Evolutionary conservation across 2,329 filamentous ascomycete genomes (phyloP).

Genomic region (Fusarium haematococcum): DNA sequence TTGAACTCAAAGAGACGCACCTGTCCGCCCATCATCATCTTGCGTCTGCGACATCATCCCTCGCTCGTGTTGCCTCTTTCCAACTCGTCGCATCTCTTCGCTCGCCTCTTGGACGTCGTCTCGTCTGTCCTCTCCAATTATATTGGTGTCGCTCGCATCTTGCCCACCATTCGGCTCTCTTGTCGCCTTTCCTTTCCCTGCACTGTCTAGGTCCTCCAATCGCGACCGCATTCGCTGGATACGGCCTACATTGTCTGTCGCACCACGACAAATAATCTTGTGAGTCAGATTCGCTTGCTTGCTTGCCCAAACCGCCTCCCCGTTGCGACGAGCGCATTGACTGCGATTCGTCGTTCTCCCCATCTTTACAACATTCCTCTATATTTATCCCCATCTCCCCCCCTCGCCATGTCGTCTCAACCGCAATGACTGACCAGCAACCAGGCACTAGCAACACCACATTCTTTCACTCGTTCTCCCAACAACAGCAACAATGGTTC

Average conservation of each 20-base stretch:
- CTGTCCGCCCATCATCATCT: conserved; percentile 35
- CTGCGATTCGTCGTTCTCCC: not conserved
- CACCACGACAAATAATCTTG: conserved; percentile 47
- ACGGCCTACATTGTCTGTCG: conserved; percentile 34
- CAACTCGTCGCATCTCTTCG: conserved; percentile 46
- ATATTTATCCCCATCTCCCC: not conserved
- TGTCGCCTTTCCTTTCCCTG: conserved; percentile 35
- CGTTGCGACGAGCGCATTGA: conserved; percentile 7
- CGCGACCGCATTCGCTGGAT: not conserved
- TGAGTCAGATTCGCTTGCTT: conserved; percentile 48
- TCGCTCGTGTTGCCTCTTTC: conserved; percentile 48
- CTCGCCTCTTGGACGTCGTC: conserved; percentile 22
- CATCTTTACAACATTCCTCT: not conserved
- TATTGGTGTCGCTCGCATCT: conserved; percentile 52
- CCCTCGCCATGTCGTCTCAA: not conserved
- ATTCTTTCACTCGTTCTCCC: conserved; percentile 11
- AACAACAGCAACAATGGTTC: conserved; percentile 51
- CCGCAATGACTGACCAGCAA: conserved; percentile 31
- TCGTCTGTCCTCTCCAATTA: conserved; percentile 36
- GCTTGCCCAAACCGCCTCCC: conserved; percentile 39
- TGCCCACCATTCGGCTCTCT: conserved; percentile 49
- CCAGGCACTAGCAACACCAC: conserved; percentile 9
- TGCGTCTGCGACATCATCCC: conserved; percentile 46
- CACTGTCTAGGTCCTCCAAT: not conserved
- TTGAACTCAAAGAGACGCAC: conserved; percentile 36